phyloP scores from a whole-genome alignment of 768 basidiomycete species.

The Stropharia rugosoannulata region DNA sequence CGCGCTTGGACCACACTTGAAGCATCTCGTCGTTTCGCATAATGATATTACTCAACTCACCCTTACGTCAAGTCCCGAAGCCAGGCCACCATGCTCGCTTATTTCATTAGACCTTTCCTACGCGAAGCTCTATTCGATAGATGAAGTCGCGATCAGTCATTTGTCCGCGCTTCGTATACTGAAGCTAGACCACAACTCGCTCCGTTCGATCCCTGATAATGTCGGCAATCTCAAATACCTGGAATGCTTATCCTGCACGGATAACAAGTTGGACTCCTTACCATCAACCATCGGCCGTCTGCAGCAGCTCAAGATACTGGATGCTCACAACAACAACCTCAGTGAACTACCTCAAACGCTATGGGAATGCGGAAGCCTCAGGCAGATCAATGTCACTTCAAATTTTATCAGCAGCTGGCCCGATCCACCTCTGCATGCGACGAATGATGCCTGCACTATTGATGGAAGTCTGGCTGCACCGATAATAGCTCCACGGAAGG shows the following conservation, averaged over 20 bases:
- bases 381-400: constrained; percentile 81
- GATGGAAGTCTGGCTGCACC: constrained; percentile 14
- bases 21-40: constrained; percentile 71
- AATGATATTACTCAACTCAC: constrained; percentile 88
- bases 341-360: constrained; percentile 69
- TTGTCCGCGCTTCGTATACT: constrained; percentile 71
- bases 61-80: constrained; percentile 48
- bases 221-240: constrained; percentile 74
- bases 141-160: constrained; percentile 69
- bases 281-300: constrained; percentile 77
- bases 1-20: constrained; percentile 64
- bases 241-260: constrained; percentile 79
- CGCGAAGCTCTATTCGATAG: constrained; percentile 83
- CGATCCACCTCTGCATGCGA: constrained; percentile 46
- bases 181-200: constrained; percentile 83
- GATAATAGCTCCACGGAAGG: constrained; percentile 26
- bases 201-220: constrained; percentile 81
- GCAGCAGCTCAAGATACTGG: constrained; percentile 70
- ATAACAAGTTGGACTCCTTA: constrained; percentile 80
- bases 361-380: constrained; percentile 81
- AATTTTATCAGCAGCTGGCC: constrained; percentile 79
- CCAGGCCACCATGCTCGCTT: constrained; percentile 30
- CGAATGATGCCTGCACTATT: constrained; percentile 3
- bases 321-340: constrained; percentile 91
- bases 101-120: constrained; percentile 84